phyloP scores from a whole-genome alignment of 192 early-diverging fungal genomes.

The Tieghemiomyces parasiticus region DNA sequence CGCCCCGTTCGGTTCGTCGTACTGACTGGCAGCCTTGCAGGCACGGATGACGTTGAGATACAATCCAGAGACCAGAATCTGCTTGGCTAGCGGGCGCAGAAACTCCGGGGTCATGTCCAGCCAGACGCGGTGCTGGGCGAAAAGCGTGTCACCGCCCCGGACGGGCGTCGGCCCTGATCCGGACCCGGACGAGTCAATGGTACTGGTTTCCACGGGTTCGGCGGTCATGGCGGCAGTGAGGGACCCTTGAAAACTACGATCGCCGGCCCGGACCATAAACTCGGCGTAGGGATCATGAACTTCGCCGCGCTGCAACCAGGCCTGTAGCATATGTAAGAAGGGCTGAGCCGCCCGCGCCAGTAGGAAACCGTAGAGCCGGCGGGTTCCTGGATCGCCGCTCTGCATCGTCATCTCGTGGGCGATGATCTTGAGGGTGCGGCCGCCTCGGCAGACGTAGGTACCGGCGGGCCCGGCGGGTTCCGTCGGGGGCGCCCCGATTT shows the following conservation, averaged over 20 bases:
- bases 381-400: slow-evolving; percentile 46
- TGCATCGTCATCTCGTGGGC: slow-evolving; percentile 40
- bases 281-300: slow-evolving; percentile 80
- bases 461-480: background rate
- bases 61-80: slow-evolving; percentile 83
- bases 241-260: slow-evolving; percentile 36
- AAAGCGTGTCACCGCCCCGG: background rate
- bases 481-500: background rate
- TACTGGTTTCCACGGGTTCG: background rate
- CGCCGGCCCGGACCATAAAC: slow-evolving; percentile 78
- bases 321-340: slow-evolving; percentile 64
- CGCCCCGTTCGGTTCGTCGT: too few relatives aligned
- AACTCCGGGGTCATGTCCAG: slow-evolving; percentile 48
- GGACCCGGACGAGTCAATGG: background rate
- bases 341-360: slow-evolving; percentile 65
- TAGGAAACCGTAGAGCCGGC: slow-evolving; percentile 64
- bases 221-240: slow-evolving; percentile 11
- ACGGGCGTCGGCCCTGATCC: background rate
- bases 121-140: background rate
- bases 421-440: slow-evolving; percentile 60
- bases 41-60: slow-evolving; percentile 89
- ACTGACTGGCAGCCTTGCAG: slow-evolving; percentile 36
- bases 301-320: slow-evolving; percentile 83
- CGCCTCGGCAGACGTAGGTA: slow-evolving; percentile 47
- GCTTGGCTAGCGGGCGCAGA: slow-evolving; percentile 53